Evolutionary conservation across 148 eudicot genomes (phyloP), one percentile per base, ranked within the genome.

Genomic region (Chenopodium album): DNA sequence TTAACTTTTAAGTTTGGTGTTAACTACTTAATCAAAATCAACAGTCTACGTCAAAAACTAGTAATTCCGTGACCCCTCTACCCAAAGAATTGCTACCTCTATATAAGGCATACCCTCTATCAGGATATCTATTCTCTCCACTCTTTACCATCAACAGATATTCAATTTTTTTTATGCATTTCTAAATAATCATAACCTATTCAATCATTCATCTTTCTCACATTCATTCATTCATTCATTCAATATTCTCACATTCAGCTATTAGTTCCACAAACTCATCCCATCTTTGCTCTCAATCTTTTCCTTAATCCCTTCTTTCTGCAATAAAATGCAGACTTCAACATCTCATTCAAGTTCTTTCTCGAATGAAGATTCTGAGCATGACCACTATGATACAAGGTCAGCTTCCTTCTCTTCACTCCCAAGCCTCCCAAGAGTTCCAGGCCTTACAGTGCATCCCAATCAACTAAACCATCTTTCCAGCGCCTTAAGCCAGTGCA

Each of bases 401-500:
- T 76, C 86, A 16, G 37, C 78, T 34, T 84, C 86, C 32, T 84
- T 80, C 83, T 63, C 81, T 81, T 81, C 90, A 60, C 85, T 82
- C 60, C 86, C 84, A 65, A 88, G 87, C 82, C 84, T 86, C 59
- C 90, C 77, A 47, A 80, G 85, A 83, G 65, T 85, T 82, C 85
- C 85, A 29, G 77, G 87, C 65, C 83, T 86, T 73, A 79, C 85
- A 22, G 59, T 80, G 54, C 84, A 81, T 78, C 68, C 79, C 26
- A 37, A 79, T 64, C 86, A 81, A 44, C 85, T 66, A 78, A 68
- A 60, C 68, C 76, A 76, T 63, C 83, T 73, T 74, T 80, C 78
- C 28, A 37, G 67, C 67, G 79, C 71, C 64, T 79, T 83, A 78
- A 85, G 90, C 87, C 91, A 86, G 63, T 93, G 95, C 81, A 67